Evolutionary conservation across 2,329 filamentous ascomycete genomes (phyloP).

Genomic region (Sclerotinia minor): DNA sequence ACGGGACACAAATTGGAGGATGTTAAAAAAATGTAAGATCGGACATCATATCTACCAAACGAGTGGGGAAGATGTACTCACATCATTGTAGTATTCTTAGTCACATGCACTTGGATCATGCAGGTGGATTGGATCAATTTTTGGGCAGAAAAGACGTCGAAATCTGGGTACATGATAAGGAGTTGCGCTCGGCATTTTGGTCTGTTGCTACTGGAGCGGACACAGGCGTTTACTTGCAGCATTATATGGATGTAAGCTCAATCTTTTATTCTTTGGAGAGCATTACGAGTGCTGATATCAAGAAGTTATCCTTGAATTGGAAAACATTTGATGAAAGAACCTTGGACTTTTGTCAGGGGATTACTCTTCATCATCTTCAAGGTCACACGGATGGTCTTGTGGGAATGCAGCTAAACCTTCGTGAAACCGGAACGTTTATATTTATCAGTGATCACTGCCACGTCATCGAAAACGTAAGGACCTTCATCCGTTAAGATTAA

Average conservation of each 20-base stretch:
- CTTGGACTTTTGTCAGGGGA: constrained; percentile 46
- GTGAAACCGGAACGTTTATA: constrained; percentile 41
- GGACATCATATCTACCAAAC: background rate
- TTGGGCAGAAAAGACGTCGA: constrained; percentile 45
- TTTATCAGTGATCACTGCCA: constrained; percentile 43
- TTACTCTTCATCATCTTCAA: constrained; percentile 40
- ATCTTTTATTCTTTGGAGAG: too few relatives aligned
- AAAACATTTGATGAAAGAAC: constrained; percentile 45
- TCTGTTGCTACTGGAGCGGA: constrained; percentile 47
- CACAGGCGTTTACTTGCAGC: constrained; percentile 44
- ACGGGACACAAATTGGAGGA: constrained; percentile 49
- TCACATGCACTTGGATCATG: constrained; percentile 51
- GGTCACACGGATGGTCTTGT: constrained; percentile 39
- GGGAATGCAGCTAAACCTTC: constrained; percentile 42
- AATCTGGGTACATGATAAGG: constrained; percentile 51
- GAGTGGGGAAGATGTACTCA: background rate
- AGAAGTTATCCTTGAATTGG: constrained; percentile 46
- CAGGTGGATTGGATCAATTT: constrained; percentile 50
- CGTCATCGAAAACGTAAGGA: constrained; percentile 39
- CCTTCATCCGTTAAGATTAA: background rate
- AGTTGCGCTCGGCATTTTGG: constrained; percentile 50
- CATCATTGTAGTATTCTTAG: constrained; percentile 43
- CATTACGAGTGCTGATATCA: background rate
- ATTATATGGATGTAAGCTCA: constrained; percentile 39
- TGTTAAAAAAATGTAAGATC: constrained; percentile 45